Conservation (phyloP, 257 asterid species). For the Echites panduratus region DNA sequence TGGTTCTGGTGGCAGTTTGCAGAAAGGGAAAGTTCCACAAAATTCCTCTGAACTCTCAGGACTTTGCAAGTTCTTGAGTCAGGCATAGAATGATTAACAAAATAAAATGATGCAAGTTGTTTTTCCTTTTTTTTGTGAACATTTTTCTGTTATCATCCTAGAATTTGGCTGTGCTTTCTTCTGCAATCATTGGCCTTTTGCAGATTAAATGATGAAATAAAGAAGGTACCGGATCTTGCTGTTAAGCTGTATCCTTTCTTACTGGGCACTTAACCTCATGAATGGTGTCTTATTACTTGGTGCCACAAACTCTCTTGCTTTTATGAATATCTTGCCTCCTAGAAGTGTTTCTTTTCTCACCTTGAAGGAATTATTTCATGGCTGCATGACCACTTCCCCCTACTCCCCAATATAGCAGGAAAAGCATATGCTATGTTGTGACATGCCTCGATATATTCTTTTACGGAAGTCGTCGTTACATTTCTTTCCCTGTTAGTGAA, state of each 20-base stretch:
- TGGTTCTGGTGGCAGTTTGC: not conserved
- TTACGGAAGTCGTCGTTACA: not conserved
- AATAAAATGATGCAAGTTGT: not conserved
- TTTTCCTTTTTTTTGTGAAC: not conserved
- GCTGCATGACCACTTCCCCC: not conserved
- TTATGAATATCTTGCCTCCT: not conserved
- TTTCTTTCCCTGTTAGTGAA: not conserved
- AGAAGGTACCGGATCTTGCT: slow-evolving; percentile 71
- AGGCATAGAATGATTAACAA: not conserved
- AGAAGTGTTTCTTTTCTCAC: not conserved
- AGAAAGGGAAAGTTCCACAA: not conserved
- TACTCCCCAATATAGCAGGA: not conserved
- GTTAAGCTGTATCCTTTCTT: slow-evolving; percentile 75
- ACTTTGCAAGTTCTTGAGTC: not conserved
- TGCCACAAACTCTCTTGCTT: not conserved
- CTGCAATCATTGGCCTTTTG: slow-evolving; percentile 16
- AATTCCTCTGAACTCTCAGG: not conserved
- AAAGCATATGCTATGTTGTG: not conserved
- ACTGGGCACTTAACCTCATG: not conserved
- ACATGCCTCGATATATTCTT: not conserved
- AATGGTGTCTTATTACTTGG: not conserved
- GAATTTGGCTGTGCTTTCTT: not conserved
- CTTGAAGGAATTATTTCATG: not conserved
- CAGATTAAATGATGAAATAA: slow-evolving; percentile 95
- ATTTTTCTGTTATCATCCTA: not conserved